A percentile compares a stretch with the other conserved stretches of the same genome.
phyloP scores from a whole-genome alignment of 768 basidiomycete genomes.

The Lactarius vividus region DNA sequence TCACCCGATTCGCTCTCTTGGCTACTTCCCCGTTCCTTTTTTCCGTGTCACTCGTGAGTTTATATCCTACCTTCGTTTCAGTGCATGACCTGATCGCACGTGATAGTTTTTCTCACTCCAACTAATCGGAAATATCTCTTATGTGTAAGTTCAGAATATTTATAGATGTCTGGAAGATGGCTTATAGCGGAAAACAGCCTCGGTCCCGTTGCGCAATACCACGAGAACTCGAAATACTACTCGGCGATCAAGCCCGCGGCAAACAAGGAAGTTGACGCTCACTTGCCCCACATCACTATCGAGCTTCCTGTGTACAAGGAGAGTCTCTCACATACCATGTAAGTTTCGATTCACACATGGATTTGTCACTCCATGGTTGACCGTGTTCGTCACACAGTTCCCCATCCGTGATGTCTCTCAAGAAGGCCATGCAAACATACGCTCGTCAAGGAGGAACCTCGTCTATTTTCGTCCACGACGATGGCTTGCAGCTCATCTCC shows the following conservation, averaged over 20 bases:
- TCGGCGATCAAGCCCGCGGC: constrained; percentile 62
- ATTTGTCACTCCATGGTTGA: background rate
- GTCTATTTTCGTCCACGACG: constrained; percentile 77
- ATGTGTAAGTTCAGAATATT: constrained; percentile 47
- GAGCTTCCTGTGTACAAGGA: constrained; percentile 91
- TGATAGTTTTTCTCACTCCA: constrained; percentile 74
- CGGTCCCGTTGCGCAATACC: constrained; percentile 82
- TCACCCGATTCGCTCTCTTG: constrained; percentile 62
- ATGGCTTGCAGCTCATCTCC: constrained; percentile 69
- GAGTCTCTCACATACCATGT: constrained; percentile 79
- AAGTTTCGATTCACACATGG: constrained; percentile 41
- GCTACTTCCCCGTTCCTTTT: constrained; percentile 67
- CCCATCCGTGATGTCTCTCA: constrained; percentile 73
- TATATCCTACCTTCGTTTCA: constrained; percentile 3
- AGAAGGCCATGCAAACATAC: constrained; percentile 87
- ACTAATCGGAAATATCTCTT: constrained; percentile 60
- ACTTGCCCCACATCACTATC: constrained; percentile 71
- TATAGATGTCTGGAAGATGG: background rate
- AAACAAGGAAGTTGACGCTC: constrained; percentile 59
- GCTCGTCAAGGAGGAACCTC: constrained; percentile 84
- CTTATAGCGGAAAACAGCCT: constrained; percentile 40
- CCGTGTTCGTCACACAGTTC: constrained; percentile 40
- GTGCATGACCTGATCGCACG: background rate
- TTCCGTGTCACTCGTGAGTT: constrained; percentile 67
- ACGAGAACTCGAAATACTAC: constrained; percentile 82